These are phyloP conservation scores for Vaccinium macrocarpon DNA, from an alignment of 148 eudicot species.

Conservation along the genomic window DNA sequence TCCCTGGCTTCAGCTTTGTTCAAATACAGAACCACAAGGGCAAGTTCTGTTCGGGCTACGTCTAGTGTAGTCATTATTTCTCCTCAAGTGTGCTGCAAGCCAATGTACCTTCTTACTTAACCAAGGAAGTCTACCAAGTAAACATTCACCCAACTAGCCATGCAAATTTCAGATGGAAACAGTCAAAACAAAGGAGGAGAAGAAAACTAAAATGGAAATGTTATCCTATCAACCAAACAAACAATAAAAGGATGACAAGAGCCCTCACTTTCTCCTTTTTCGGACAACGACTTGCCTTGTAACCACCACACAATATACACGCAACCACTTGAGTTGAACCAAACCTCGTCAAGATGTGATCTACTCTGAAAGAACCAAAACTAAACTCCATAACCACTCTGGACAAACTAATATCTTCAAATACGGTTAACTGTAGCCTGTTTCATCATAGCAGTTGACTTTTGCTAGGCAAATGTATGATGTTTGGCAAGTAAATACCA, in stretches of 20 bases:
- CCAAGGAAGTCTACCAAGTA: neutral
- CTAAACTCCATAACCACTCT: neutral
- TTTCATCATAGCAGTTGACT: neutral
- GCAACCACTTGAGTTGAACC: neutral
- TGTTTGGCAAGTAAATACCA: neutral
- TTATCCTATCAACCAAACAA: neutral
- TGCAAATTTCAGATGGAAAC: neutral
- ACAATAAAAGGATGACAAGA: neutral
- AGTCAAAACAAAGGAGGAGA: neutral
- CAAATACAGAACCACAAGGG: slow-evolving; percentile 71
- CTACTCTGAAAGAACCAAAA: neutral
- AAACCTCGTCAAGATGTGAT: neutral
- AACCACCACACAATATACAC: neutral
- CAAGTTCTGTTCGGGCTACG: slow-evolving; percentile 80
- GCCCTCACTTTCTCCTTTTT: neutral
- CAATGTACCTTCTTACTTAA: neutral
- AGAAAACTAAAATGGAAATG: neutral
- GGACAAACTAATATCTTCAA: neutral
- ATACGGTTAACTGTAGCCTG: neutral
- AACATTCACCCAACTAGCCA: neutral
- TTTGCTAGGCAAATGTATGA: neutral
- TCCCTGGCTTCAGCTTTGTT: slow-evolving; percentile 99
- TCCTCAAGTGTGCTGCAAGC: slow-evolving; percentile 26
- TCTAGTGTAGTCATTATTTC: slow-evolving; percentile 69
- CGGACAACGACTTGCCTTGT: neutral